phyloP scores from a whole-genome alignment of 2,329 filamentous ascomycete species.

The Neonectria hederae region DNA sequence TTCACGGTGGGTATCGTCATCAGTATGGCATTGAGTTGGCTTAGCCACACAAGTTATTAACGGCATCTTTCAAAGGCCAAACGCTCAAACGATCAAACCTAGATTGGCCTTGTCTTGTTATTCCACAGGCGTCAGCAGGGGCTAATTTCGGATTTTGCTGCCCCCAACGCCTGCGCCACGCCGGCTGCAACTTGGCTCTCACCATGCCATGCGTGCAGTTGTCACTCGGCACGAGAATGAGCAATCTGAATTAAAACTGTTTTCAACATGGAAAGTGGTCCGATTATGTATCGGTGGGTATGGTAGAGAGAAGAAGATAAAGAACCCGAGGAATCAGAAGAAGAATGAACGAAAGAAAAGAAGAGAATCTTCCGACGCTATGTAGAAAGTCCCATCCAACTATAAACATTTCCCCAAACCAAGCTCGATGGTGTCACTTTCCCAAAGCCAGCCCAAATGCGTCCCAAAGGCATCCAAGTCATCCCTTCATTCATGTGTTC shows the following conservation, averaged over 20 bases:
- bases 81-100: neutral
- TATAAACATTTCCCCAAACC: slow-evolving; percentile 20
- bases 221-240: neutral
- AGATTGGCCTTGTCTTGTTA: neutral
- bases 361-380: neutral
- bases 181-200: neutral
- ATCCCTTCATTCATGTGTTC: slow-evolving; percentile 36
- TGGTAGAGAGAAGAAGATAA: slow-evolving; percentile 2
- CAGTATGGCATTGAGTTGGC: neutral
- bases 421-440: slow-evolving; percentile 22
- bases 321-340: slow-evolving; percentile 3
- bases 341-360: slow-evolving; percentile 4
- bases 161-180: slow-evolving; percentile 9
- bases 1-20: neutral
- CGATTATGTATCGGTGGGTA: slow-evolving; percentile 21
- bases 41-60: neutral
- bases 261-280: slow-evolving; percentile 12
- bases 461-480: slow-evolving; percentile 32
- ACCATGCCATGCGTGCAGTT: neutral
- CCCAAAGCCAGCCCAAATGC: slow-evolving; percentile 27
- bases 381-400: neutral
- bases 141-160: neutral
- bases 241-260: slow-evolving; percentile 1
- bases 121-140: neutral
- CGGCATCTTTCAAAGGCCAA: slow-evolving; percentile 6